Percentiles rank a stretch among this genome's conserved stretches.
These are phyloP conservation scores for Copromyces sp. DNA, from an alignment of 495 filamentous ascomycete species.

Conservation along the genomic window DNA sequence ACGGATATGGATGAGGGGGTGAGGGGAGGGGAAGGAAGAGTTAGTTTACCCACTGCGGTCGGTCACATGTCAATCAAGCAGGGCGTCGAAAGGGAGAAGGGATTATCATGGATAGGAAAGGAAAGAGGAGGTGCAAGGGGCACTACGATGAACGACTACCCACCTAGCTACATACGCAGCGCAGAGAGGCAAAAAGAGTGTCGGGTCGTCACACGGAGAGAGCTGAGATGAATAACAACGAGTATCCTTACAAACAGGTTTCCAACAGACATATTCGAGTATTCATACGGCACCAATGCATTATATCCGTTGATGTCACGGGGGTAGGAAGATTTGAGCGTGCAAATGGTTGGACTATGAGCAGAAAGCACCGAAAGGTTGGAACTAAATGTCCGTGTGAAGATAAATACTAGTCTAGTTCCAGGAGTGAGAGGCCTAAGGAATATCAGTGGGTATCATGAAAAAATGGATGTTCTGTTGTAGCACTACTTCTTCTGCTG, in stretches of 20 bases:
- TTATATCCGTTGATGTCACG: background rate
- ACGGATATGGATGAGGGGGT: background rate
- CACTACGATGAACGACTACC: background rate
- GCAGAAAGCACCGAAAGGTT: no score
- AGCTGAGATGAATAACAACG: background rate
- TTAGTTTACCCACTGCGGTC: background rate
- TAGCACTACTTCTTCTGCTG: background rate
- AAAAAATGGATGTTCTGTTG: background rate
- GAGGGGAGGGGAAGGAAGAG: background rate
- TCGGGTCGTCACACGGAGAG: background rate
- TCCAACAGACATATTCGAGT: background rate
- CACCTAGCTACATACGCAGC: background rate
- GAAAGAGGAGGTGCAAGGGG: background rate
- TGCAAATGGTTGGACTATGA: background rate
- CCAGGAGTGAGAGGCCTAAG: no score
- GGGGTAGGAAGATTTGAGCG: background rate
- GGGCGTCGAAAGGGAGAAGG: background rate
- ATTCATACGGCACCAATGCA: no score
- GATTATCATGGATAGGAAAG: background rate
- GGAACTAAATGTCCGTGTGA: no score
- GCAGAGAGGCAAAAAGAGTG: background rate
- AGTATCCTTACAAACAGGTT: background rate
- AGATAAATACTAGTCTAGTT: no score
- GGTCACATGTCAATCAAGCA: background rate
- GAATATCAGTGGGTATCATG: background rate